Evolutionary conservation across 2,329 filamentous ascomycete species (phyloP).

Genomic region (Talaromyces verruculosus): DNA sequence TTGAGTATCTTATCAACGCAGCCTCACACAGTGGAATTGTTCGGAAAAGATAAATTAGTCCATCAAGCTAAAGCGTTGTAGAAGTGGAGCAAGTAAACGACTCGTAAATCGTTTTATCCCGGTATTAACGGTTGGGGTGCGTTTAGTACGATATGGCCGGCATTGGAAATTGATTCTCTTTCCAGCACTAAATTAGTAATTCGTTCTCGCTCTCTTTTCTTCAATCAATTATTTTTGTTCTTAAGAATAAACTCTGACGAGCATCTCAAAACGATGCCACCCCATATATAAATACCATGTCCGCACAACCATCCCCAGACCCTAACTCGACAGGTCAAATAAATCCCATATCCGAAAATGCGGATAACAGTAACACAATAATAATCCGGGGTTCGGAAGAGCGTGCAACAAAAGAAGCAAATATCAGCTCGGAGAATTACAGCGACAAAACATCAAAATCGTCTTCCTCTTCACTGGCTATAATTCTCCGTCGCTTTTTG

Average conservation of each 20-base stretch:
- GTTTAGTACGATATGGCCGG: not conserved
- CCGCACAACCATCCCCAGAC: not conserved
- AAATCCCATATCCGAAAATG: not conserved
- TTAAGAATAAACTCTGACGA: not conserved
- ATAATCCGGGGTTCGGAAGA: not conserved
- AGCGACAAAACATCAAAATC: not conserved
- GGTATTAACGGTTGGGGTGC: not conserved
- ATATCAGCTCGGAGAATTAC: not conserved
- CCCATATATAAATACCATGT: not conserved
- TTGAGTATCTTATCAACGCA: not conserved
- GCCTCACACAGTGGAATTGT: too few species aligned
- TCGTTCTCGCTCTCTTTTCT: not conserved
- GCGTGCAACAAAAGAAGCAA: not conserved
- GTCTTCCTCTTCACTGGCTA: not conserved
- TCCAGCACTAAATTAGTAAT: not conserved
- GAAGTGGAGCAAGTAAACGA: not conserved
- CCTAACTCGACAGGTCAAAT: not conserved
- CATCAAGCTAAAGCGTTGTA: not conserved
- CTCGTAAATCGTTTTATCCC: not conserved
- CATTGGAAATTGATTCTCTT: not conserved
- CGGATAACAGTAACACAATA: not conserved
- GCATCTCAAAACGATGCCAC: not conserved
- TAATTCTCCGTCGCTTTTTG: slow-evolving; percentile 11
- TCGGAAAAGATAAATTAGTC: not conserved
- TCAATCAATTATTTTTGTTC: not conserved